These are phyloP conservation scores for Toxoplasma gondii DNA, from an alignment of 169 alveolate species.

Conservation along the genomic window DNA sequence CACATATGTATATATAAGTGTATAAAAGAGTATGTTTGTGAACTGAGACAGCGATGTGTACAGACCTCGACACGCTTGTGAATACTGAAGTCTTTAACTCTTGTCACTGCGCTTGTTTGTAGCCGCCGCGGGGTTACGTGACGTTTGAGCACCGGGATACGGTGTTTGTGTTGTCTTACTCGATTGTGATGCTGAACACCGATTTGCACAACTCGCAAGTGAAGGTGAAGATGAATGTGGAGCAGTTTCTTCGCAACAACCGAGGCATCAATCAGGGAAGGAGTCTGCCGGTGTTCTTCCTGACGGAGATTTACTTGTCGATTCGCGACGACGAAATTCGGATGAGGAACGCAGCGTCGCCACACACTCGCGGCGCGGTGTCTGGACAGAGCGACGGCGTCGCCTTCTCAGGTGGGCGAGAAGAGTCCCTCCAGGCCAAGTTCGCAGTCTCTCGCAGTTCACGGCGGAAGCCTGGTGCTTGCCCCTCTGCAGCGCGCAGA, in stretches of 20 bases:
- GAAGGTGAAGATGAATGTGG: slow-evolving; percentile 87
- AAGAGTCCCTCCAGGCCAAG: too few species aligned
- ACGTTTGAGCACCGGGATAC: slow-evolving; percentile 80
- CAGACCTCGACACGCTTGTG: too few species aligned
- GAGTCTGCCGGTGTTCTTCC: slow-evolving; percentile 80
- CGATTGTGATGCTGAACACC: slow-evolving; percentile 91
- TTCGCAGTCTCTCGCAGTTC: too few species aligned
- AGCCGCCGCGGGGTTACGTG: slow-evolving; percentile 54
- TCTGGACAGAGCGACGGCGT: neutral
- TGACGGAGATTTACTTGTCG: slow-evolving; percentile 77
- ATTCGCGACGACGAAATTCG: slow-evolving; percentile 77
- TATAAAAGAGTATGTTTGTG: too few species aligned
- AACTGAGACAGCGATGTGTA: too few species aligned
- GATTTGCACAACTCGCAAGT: slow-evolving; percentile 90
- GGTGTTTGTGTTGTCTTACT: slow-evolving; percentile 86
- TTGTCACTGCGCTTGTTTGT: neutral
- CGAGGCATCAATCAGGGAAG: slow-evolving; percentile 90
- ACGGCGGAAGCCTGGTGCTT: too few species aligned
- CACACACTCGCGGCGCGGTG: neutral
- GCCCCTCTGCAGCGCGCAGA: too few species aligned
- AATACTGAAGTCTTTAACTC: neutral
- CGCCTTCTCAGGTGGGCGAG: neutral
- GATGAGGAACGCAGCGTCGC: slow-evolving; percentile 34
- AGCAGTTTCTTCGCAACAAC: slow-evolving; percentile 89
- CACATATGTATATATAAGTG: neutral